Evolutionary conservation across 139 green algal species (phyloP).

Genomic region (Auxenochlorella protothecoides): DNA sequence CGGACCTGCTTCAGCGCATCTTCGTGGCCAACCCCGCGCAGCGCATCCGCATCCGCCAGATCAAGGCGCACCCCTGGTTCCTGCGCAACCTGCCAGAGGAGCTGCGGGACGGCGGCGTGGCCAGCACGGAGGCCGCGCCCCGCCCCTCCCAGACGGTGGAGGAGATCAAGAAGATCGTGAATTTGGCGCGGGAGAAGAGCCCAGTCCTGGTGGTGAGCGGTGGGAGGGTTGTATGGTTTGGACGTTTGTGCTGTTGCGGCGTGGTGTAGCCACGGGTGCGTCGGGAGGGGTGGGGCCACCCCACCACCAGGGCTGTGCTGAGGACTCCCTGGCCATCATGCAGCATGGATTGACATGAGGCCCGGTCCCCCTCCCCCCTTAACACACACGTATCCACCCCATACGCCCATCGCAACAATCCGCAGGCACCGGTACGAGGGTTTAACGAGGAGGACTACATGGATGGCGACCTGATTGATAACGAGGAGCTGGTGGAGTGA

Average conservation of each 20-base stretch:
- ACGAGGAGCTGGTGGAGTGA: constrained; percentile 33
- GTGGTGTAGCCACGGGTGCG: too few species aligned
- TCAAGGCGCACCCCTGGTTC: constrained; percentile 91
- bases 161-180: constrained; percentile 39
- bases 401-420: too few species aligned
- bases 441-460: constrained; percentile 55
- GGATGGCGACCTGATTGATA: constrained; percentile 36
- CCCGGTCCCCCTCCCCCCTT: too few species aligned
- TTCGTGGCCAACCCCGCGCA: constrained; percentile 69
- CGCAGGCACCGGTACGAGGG: too few species aligned
- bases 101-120: constrained; percentile 30
- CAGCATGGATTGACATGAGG: too few species aligned
- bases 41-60: constrained; percentile 72
- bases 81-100: constrained; percentile 79
- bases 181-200: constrained; percentile 29
- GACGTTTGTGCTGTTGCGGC: neutral
- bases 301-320: neutral
- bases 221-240: neutral
- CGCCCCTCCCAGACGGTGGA: constrained; percentile 30
- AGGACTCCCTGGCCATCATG: neutral
- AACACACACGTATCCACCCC: too few species aligned
- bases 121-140: constrained; percentile 16
- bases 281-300: too few species aligned
- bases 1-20: constrained; percentile 76
- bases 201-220: neutral